These are phyloP conservation scores for Akebia trifoliata DNA, from an alignment of 164 flowering plant genomes.

Conservation along the genomic window DNA sequence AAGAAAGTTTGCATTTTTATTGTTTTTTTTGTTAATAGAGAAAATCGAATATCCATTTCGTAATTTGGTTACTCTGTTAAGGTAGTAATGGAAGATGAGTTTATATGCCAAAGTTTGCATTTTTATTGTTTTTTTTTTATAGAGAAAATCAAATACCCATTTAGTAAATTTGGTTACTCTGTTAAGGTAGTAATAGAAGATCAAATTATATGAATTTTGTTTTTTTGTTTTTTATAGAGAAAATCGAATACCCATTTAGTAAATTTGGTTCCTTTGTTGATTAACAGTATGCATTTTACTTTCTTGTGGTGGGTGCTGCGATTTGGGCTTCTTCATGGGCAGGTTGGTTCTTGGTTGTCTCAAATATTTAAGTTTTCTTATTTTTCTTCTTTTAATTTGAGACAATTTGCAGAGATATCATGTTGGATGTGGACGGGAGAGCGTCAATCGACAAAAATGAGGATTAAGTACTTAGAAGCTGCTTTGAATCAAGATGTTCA, in stretches of 20 bases:
- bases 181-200: too few species aligned
- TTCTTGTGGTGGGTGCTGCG: slow-evolving; percentile 93
- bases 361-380: background rate
- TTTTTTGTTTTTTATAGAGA: background rate
- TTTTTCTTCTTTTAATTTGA: background rate
- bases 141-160: too few species aligned
- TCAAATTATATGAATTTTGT: background rate
- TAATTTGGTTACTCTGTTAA: too few species aligned
- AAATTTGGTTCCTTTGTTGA: background rate
- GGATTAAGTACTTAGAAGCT: slow-evolving; percentile 87
- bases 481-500: slow-evolving; percentile 90
- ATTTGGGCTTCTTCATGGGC: slow-evolving; percentile 99
- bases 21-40: too few species aligned
- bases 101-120: too few species aligned
- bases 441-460: slow-evolving; percentile 91
- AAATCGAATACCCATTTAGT: slow-evolving; percentile 3
- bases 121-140: too few species aligned
- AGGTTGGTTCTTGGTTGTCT: slow-evolving; percentile 36
- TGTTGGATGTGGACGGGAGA: slow-evolving; percentile 99
- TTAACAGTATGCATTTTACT: slow-evolving; percentile 90
- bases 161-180: too few species aligned
- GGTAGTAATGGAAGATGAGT: too few species aligned
- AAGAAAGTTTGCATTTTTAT: too few species aligned
- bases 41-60: too few species aligned
- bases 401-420: slow-evolving; percentile 66